These are phyloP conservation scores for Moniliella sp. DNA, from an alignment of 1,284 basidiomycete species.

Conservation along the genomic window DNA sequence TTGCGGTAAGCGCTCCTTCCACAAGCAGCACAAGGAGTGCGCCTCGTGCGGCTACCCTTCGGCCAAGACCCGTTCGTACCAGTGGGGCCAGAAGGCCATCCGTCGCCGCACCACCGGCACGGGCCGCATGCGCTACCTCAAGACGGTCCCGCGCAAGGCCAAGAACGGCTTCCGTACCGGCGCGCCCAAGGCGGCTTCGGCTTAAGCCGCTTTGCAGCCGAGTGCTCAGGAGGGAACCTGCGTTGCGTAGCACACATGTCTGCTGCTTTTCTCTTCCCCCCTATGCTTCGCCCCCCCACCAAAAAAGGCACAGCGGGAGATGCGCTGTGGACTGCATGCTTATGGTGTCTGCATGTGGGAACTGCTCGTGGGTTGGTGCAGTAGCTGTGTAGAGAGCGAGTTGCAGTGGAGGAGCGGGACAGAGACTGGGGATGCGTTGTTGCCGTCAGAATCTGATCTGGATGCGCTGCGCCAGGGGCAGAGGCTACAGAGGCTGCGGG, in stretches of 20 bases:
- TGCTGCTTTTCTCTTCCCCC: background rate
- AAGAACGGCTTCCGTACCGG: slow-evolving; percentile 68
- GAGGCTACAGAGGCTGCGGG: too few species aligned
- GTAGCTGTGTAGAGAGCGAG: too few species aligned
- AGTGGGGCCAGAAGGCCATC: slow-evolving; percentile 97
- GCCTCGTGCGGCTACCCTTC: slow-evolving; percentile 86
- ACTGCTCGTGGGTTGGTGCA: too few species aligned
- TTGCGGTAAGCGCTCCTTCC: slow-evolving; percentile 76
- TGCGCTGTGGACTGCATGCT: too few species aligned
- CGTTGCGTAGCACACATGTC: background rate
- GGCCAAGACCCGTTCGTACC: slow-evolving; percentile 80
- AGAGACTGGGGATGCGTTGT: too few species aligned
- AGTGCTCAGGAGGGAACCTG: background rate
- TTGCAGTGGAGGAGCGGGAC: too few species aligned
- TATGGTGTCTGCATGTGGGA: too few species aligned
- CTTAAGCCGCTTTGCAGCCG: background rate
- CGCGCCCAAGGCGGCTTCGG: slow-evolving; percentile 1
- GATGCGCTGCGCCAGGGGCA: too few species aligned
- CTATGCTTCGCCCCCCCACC: background rate
- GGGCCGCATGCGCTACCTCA: slow-evolving; percentile 84
- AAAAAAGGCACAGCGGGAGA: too few species aligned
- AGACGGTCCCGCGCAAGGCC: slow-evolving; percentile 37
- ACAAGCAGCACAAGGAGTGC: slow-evolving; percentile 95
- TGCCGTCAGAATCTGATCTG: too few species aligned
- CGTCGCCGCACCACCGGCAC: slow-evolving; percentile 93